Evolutionary conservation across 2,329 filamentous ascomycete genomes (phyloP).

Genomic region (Colletotrichum sp.): DNA sequence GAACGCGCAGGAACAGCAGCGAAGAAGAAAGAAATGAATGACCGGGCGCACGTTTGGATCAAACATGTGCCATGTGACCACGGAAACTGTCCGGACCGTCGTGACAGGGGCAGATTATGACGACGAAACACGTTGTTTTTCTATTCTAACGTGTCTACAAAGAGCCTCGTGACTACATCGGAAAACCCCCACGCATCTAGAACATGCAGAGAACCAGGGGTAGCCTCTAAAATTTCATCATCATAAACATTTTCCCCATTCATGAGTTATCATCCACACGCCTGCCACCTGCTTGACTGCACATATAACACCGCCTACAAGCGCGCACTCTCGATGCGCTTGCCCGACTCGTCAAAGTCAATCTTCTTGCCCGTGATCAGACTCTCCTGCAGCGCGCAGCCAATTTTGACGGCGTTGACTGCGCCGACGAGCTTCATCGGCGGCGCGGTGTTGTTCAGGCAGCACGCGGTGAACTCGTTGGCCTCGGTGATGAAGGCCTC

Average conservation of each 20-base stretch:
- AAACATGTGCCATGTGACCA: not conserved
- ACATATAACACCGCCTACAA: conserved; percentile 32
- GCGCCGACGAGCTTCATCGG: conserved; percentile 63
- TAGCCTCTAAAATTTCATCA: not conserved
- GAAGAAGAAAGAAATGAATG: not conserved
- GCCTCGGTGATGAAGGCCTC: conserved; percentile 67
- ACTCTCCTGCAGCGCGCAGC: conserved; percentile 62
- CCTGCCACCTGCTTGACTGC: not conserved
- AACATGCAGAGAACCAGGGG: not conserved
- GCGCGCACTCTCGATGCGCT: conserved; percentile 42
- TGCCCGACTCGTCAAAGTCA: conserved; percentile 60
- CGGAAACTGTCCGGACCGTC: not conserved
- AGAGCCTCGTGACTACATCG: not conserved
- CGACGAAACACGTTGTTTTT: not conserved
- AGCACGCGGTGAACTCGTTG: conserved; percentile 65
- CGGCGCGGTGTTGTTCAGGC: conserved; percentile 58
- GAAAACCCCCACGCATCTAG: not conserved
- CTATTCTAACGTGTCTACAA: not conserved
- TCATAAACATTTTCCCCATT: not conserved
- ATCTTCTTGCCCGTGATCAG: conserved; percentile 61
- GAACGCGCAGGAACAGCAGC: not conserved
- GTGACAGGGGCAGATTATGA: not conserved
- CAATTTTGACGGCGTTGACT: conserved; percentile 66
- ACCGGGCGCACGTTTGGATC: not conserved
- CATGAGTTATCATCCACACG: not conserved